Conservation (phyloP, 1,284 basidiomycete genomes). For the Rhodotorula glutinis region DNA sequence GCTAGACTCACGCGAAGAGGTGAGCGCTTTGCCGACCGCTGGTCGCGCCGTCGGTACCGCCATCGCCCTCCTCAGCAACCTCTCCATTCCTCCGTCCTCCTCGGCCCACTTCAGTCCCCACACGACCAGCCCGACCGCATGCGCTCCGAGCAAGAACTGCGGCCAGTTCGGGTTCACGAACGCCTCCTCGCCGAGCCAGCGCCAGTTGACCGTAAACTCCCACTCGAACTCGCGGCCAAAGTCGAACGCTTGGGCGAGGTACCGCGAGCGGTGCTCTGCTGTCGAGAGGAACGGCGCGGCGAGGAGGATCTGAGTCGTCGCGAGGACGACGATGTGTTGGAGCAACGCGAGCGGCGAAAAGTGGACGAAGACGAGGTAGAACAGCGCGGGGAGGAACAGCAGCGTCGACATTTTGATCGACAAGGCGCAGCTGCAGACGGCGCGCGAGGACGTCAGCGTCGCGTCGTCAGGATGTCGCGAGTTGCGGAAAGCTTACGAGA, state of each 20-base stretch:
- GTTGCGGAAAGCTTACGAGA: constrained; percentile 59
- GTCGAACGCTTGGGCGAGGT: constrained; percentile 78
- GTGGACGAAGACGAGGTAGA: constrained; percentile 78
- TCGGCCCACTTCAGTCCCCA: constrained; percentile 59
- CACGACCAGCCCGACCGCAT: constrained; percentile 59
- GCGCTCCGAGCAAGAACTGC: constrained; percentile 62
- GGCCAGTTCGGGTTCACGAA: constrained; percentile 55
- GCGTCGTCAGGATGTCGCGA: too few relatives aligned
- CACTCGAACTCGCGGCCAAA: constrained; percentile 84
- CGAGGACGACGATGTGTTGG: constrained; percentile 9
- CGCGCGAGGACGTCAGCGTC: neutral
- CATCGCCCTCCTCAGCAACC: constrained; percentile 61
- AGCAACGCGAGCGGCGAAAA: constrained; percentile 49
- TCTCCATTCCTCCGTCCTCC: constrained; percentile 59
- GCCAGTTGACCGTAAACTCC: constrained; percentile 99
- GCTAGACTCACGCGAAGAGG: constrained; percentile 15
- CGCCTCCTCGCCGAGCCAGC: constrained; percentile 68
- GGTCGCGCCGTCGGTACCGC: constrained; percentile 49
- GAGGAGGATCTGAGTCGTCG: constrained; percentile 58
- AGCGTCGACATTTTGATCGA: constrained; percentile 96
- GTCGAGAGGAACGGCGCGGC: constrained; percentile 63
- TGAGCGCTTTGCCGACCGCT: neutral
- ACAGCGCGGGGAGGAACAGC: constrained; percentile 83
- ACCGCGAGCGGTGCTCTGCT: constrained; percentile 50
- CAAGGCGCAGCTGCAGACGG: constrained; percentile 65